Conservation (phyloP, 805 yeast species). For the Nakazawaea molendinolei region DNA sequence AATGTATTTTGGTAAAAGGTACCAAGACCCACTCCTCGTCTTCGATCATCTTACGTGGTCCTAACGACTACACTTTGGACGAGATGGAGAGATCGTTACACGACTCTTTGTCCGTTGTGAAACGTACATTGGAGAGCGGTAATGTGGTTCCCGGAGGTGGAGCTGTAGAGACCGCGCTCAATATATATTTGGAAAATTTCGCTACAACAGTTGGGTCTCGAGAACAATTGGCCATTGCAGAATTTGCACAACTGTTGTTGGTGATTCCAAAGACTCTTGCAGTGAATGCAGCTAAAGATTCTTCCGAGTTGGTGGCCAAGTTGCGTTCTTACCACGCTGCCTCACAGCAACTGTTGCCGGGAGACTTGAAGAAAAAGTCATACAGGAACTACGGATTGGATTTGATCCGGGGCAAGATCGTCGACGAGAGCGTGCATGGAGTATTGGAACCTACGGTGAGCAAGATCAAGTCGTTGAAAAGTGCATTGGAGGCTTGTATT, state of each 20-base stretch:
- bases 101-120: conserved; percentile 90
- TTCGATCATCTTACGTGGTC: conserved; percentile 89
- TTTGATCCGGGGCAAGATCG: conserved; percentile 83
- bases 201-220: conserved; percentile 97
- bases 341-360: conserved; percentile 75
- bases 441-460: conserved; percentile 94
- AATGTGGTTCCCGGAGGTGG: conserved; percentile 98
- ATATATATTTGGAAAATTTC: conserved; percentile 90
- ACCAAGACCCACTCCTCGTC: conserved; percentile 87
- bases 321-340: conserved; percentile 95
- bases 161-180: conserved; percentile 95
- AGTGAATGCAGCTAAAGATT: conserved; percentile 95
- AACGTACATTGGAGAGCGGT: conserved; percentile 93
- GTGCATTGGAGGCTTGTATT: conserved; percentile 97
- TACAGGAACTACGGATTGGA: conserved; percentile 93
- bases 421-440: conserved; percentile 77
- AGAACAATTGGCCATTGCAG: conserved; percentile 97
- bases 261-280: conserved; percentile 96
- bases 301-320: conserved; percentile 90
- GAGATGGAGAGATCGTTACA: conserved; percentile 98
- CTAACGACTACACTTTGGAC: conserved; percentile 91
- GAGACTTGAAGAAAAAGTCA: conserved; percentile 78
- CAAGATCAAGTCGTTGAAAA: conserved; percentile 86
- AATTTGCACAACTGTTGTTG: conserved; percentile 85
- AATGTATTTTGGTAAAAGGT: conserved; percentile 87